A percentile compares a stretch with the other conserved stretches of the same genome.
Evolutionary conservation across 768 basidiomycete species (phyloP).

Genomic region (Phanerochaete sordida): DNA sequence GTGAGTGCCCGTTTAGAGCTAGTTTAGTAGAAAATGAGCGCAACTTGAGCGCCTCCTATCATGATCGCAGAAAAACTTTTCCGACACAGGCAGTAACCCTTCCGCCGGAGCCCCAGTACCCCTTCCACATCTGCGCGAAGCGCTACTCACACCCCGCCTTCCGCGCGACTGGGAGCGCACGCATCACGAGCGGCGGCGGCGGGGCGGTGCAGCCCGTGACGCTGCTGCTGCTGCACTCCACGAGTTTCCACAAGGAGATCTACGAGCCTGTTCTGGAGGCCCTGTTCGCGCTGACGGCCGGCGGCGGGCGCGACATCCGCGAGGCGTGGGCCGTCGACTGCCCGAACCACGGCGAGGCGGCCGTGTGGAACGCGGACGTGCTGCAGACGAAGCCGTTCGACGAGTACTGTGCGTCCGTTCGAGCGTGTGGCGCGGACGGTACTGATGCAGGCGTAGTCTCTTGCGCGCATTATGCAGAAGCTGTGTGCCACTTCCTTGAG

Average conservation of each 20-base stretch:
- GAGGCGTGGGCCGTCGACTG: constrained; percentile 72
- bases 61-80: too few species aligned
- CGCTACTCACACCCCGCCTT: too few species aligned
- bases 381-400: constrained; percentile 43
- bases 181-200: too few species aligned
- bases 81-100: too few species aligned
- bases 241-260: constrained; percentile 73
- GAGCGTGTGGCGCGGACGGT: not conserved
- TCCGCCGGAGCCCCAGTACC: too few species aligned
- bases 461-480: constrained; percentile 60
- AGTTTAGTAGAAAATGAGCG: too few species aligned
- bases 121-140: too few species aligned
- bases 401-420: constrained; percentile 37
- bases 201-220: too few species aligned
- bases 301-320: constrained; percentile 30
- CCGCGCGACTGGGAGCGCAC: too few species aligned
- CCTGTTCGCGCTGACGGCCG: constrained; percentile 36
- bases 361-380: constrained; percentile 44
- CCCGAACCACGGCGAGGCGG: constrained; percentile 70
- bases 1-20: too few species aligned
- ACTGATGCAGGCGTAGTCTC: constrained; percentile 39
- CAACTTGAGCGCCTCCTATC: too few species aligned
- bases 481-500: constrained; percentile 53
- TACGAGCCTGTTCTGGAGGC: constrained; percentile 60
- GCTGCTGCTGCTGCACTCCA: constrained; percentile 61